Conservation (phyloP, 2,329 filamentous ascomycete genomes). For the Aspergillus sclerotialis region DNA sequence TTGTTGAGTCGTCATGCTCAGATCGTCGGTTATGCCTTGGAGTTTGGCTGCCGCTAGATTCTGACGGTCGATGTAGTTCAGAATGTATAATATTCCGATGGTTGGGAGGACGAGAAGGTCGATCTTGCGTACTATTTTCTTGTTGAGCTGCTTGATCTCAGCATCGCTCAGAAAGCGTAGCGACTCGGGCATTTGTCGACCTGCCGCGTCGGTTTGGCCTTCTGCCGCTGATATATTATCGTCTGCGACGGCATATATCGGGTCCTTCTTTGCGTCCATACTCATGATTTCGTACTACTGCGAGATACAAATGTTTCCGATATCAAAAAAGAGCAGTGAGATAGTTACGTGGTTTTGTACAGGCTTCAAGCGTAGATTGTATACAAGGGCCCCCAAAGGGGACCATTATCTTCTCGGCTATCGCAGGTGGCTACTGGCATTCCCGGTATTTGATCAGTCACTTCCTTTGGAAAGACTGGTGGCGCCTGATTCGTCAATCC, state of each 20-base stretch:
- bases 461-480: too few relatives aligned
- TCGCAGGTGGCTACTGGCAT: too few relatives aligned
- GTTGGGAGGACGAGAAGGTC: slow-evolving; percentile 23
- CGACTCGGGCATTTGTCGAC: slow-evolving; percentile 17
- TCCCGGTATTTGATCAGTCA: too few relatives aligned
- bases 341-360: too few relatives aligned
- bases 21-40: slow-evolving; percentile 34
- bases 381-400: too few relatives aligned
- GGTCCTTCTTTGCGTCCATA: slow-evolving; percentile 14
- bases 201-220: slow-evolving; percentile 14
- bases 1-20: slow-evolving; percentile 29
- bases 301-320: too few relatives aligned
- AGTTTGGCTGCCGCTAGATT: slow-evolving; percentile 34
- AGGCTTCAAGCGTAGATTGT: too few relatives aligned
- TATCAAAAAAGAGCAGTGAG: too few relatives aligned
- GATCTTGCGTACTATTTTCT: slow-evolving; percentile 22
- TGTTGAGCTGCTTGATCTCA: slow-evolving; percentile 16
- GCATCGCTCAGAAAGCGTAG: slow-evolving; percentile 15
- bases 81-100: slow-evolving; percentile 32
- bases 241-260: slow-evolving; percentile 3
- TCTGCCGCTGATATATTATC: slow-evolving; percentile 17
- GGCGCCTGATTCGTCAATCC: too few relatives aligned
- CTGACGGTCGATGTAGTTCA: slow-evolving; percentile 37
- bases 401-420: too few relatives aligned
- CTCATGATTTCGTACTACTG: too few relatives aligned